Evolutionary conservation across 495 filamentous ascomycete species (phyloP).

Genomic region (Lasiosphaeris hirsuta): DNA sequence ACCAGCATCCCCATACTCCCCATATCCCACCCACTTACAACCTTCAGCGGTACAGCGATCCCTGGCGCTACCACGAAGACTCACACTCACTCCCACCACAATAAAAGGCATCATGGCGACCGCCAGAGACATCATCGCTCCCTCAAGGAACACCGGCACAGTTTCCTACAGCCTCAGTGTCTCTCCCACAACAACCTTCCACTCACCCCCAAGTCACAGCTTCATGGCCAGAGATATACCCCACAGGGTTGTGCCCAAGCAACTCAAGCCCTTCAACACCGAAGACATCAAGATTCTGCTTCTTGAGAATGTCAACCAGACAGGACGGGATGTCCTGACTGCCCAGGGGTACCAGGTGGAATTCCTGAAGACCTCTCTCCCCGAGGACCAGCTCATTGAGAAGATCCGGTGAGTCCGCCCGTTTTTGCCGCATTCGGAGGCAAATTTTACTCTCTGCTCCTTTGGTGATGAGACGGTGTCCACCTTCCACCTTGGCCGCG

Average conservation of each 20-base stretch:
- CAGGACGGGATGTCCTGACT: constrained; percentile 75
- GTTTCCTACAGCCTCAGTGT: constrained; percentile 52
- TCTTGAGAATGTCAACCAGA: constrained; percentile 93
- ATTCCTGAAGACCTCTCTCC: constrained; percentile 78
- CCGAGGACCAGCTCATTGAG: constrained; percentile 91
- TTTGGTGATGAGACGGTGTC: background rate
- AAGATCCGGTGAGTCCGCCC: constrained; percentile 75
- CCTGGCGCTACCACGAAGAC: background rate
- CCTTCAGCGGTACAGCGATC: too few relatives aligned
- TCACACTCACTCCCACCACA: background rate
- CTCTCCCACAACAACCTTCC: constrained; percentile 59
- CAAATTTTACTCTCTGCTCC: constrained; percentile 6
- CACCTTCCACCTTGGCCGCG: background rate
- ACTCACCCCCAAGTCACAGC: constrained; percentile 52
- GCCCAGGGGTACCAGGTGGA: constrained; percentile 96
- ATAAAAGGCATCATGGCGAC: constrained; percentile 34
- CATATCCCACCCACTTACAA: constrained; percentile 4
- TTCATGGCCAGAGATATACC: constrained; percentile 31
- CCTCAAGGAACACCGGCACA: constrained; percentile 23
- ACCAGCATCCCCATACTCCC: constrained; percentile 11
- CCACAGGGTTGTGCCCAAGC: constrained; percentile 53
- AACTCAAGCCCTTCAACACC: constrained; percentile 91
- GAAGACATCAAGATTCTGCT: constrained; percentile 94
- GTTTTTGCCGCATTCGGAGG: constrained; percentile 22
- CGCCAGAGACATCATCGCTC: constrained; percentile 37